phyloP scores from a whole-genome alignment of 129 eudicot genomes.

The Rutidosis leptorrhynchoides region DNA sequence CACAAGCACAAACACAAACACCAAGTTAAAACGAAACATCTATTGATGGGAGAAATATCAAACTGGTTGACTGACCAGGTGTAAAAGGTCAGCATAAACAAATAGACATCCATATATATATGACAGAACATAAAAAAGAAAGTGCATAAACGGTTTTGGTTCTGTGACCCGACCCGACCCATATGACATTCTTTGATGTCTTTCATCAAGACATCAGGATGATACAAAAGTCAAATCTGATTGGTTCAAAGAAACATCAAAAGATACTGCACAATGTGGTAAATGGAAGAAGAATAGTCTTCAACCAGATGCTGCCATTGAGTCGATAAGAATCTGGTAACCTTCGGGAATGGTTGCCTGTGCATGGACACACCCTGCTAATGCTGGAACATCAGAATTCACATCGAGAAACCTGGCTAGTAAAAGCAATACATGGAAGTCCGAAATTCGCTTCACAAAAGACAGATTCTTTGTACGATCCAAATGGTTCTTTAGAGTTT shows the following conservation, averaged over 20 bases:
- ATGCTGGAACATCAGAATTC: slow-evolving; percentile 79
- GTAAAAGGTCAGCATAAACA: slow-evolving; percentile 21
- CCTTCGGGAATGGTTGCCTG: slow-evolving; percentile 79
- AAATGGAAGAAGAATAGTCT: background rate
- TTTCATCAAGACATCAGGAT: background rate
- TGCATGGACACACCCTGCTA: slow-evolving; percentile 67
- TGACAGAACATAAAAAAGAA: slow-evolving; percentile 32
- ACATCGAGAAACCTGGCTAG: slow-evolving; percentile 69
- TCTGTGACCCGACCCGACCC: background rate
- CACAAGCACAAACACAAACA: background rate
- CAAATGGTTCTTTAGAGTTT: slow-evolving; percentile 70
- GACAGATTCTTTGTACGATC: slow-evolving; percentile 63
- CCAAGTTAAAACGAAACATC: slow-evolving; percentile 3
- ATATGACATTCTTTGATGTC: background rate
- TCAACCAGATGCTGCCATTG: slow-evolving; percentile 73
- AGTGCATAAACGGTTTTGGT: slow-evolving; percentile 31
- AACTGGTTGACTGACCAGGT: slow-evolving; percentile 10
- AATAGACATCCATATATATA: slow-evolving; percentile 18
- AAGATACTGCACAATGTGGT: slow-evolving; percentile 23
- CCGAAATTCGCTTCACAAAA: slow-evolving; percentile 83
- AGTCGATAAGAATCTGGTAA: slow-evolving; percentile 81
- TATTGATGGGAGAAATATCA: slow-evolving; percentile 13
- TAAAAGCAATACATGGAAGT: slow-evolving; percentile 79
- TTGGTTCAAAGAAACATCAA: slow-evolving; percentile 7
- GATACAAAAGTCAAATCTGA: background rate